These are phyloP conservation scores for Fusarium scirpi DNA, from an alignment of 2,329 filamentous ascomycete genomes.

Conservation along the genomic window DNA sequence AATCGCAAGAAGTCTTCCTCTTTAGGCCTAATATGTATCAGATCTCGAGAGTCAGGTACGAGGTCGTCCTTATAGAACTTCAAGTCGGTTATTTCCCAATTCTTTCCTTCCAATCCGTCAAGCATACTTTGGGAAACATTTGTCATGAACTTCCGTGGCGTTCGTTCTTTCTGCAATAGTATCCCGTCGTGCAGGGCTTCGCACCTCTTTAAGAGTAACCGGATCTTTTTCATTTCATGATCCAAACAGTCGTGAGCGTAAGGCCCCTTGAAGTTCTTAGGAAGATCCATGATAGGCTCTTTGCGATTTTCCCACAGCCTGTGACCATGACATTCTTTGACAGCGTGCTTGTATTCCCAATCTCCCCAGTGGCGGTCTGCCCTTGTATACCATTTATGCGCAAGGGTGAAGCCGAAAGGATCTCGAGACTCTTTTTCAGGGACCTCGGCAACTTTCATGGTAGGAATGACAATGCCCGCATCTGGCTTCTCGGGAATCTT, in stretches of 20 bases:
- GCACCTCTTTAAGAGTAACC: conserved; percentile 26
- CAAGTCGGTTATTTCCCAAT: neutral
- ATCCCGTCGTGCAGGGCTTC: conserved; percentile 17
- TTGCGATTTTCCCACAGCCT: conserved; percentile 8
- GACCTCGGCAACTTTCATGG: conserved; percentile 34
- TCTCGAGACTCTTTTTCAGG: conserved; percentile 44
- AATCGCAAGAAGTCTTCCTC: conserved; percentile 44
- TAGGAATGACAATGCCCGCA: conserved; percentile 41
- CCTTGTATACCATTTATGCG: conserved; percentile 38
- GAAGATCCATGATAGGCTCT: conserved; percentile 41
- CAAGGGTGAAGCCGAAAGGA: conserved; percentile 47
- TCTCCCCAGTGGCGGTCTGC: conserved; percentile 38
- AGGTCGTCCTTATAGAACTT: conserved; percentile 31
- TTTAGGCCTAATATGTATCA: conserved; percentile 35
- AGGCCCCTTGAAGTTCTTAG: conserved; percentile 44
- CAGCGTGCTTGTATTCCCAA: conserved; percentile 26
- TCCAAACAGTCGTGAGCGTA: conserved; percentile 38
- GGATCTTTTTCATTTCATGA: conserved; percentile 40
- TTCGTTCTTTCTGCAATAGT: conserved; percentile 23
- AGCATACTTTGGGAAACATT: conserved; percentile 15
- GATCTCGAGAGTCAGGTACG: neutral
- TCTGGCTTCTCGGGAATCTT: conserved; percentile 27
- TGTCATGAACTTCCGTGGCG: conserved; percentile 35
- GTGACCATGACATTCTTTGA: conserved; percentile 35
- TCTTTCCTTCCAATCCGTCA: conserved; percentile 18